A percentile compares a stretch with the other conserved stretches of the same genome.
These are phyloP conservation scores for Neurospora sp. DNA, from an alignment of 495 filamentous ascomycete species.

Conservation along the genomic window DNA sequence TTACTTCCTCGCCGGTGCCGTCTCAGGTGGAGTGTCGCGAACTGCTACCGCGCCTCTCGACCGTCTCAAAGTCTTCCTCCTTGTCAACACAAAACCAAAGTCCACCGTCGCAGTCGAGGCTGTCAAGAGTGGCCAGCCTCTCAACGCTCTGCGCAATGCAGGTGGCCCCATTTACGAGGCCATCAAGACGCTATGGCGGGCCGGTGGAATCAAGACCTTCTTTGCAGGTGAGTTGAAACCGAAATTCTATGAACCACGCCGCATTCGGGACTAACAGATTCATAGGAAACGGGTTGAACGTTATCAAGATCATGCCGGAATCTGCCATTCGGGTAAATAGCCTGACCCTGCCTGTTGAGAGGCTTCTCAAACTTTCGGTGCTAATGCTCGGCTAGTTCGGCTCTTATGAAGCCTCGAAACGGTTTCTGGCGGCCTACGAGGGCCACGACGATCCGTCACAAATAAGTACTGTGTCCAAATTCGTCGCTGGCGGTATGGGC, in stretches of 20 bases:
- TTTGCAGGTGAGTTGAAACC: constrained; percentile 66
- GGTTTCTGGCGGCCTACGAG: constrained; percentile 74
- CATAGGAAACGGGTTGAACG: constrained; percentile 89
- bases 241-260: neutral
- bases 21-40: constrained; percentile 84
- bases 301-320: constrained; percentile 95
- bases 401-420: constrained; percentile 91
- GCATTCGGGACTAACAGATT: constrained; percentile 19
- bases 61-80: constrained; percentile 93
- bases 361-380: neutral
- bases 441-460: constrained; percentile 73
- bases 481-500: constrained; percentile 79
- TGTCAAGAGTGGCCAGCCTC: constrained; percentile 59
- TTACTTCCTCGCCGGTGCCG: constrained; percentile 91
- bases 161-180: constrained; percentile 62
- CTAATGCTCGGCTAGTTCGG: constrained; percentile 52
- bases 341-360: neutral
- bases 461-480: constrained; percentile 75
- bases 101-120: constrained; percentile 48
- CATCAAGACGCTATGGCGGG: constrained; percentile 63
- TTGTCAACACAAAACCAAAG: constrained; percentile 69
- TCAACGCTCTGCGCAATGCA: constrained; percentile 55
- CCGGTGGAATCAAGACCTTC: constrained; percentile 82
- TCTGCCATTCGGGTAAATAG: constrained; percentile 66
- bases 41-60: constrained; percentile 93